Base-by-base conservation (phyloP, 1,284 basidiomycete genomes). In the Farysia itapuensis region DNA sequence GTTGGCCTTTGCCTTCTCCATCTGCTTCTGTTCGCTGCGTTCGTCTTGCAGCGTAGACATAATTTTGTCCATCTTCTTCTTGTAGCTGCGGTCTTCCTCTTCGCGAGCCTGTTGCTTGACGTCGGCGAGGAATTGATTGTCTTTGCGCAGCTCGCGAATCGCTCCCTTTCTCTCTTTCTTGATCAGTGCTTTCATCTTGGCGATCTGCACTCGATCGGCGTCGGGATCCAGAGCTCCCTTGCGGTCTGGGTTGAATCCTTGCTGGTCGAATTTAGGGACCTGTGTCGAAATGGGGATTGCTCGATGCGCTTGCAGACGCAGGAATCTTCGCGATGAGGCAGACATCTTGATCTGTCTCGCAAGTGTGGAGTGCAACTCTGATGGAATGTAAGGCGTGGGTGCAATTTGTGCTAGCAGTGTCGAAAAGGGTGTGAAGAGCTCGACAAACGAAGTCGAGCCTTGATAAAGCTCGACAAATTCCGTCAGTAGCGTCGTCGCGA, bases 151-250 rank as follows among this genome's bases (percentile, higher is more conserved):
- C 75, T 99, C 95, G 43, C 94, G 83, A 53, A 99, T 91, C 2
- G 95, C 95, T 24, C 95, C 93, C 81, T 97, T 98, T 75, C 84
- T 83, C 80, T 98, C 95, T 80, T 97, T 88, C 80, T 95, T 95
- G 81, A 91, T 87, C 77, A 94, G 84, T 26, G 85, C 84, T 38
- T 88, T 87, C 67, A 98, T 79, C 79, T 98, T 98, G 53, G 86
- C 79, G 1, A 85, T 84, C 61, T 90, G 89, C 65, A 90, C 92
- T 33, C 90, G 86, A 72, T 95, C 91, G 46, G 85, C 85, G 77
- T 99, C 93, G 2, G 95, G 93, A 78, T 98, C 94, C 72, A 88
- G 88, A 0, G 64, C 63, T 45, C 82, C 81, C 43, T 86, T 87
- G 47, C 88, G 81, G 74, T 88, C 89, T 31, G 85, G 88, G 15